Base-by-base conservation (phyloP, 345 rosid genomes). In the Laguncularia racemosa region DNA sequence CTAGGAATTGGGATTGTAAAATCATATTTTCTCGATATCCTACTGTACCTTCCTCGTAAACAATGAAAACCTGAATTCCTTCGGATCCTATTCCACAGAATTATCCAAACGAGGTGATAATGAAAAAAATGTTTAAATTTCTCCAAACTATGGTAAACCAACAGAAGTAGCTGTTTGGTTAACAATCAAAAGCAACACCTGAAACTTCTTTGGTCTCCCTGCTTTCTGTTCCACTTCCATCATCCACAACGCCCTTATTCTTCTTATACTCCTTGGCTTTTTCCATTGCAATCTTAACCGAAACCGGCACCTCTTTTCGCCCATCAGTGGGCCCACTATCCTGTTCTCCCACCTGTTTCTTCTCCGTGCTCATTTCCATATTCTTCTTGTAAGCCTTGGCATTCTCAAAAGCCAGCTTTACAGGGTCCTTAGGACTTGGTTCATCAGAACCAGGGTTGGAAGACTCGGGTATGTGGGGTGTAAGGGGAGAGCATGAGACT, bases 351-450 rank as follows among this genome's bases (percentile, higher is more conserved):
- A n/a, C 23, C 54, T 47, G 11, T 8, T 44, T 16, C 13, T 33
- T 46, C 46, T 13, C 48, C 13, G 54, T 48, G 46, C 43, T 28
- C 43, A 21, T 28, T 54, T 28, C 55, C 14, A n/a, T 44, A 17
- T 53, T 46, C 63, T 51, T 65, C 76, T 63, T 79, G 52, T 82
- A 85, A 0, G 81, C 80, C 72, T 72, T 73, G 0, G 86, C 89
- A 73, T 71, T 88, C 73, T 78, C 81, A 57, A 80, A 78, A 5
- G 97, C 89, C n/a, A 85, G 82, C 67, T 80, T 85, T 5, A 82
- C 80, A 6, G 82, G 84, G 65, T 81, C 93, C 0, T 69, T 72
- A 11, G 70, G 63, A 11, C 17, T 64, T 48, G 75, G 60, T 23
- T 64, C 63, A 28, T 65, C 76, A 20, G 70, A 56, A 12, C 71